Conservation (phyloP, 106 monocot species). For the Posidonia australis region DNA sequence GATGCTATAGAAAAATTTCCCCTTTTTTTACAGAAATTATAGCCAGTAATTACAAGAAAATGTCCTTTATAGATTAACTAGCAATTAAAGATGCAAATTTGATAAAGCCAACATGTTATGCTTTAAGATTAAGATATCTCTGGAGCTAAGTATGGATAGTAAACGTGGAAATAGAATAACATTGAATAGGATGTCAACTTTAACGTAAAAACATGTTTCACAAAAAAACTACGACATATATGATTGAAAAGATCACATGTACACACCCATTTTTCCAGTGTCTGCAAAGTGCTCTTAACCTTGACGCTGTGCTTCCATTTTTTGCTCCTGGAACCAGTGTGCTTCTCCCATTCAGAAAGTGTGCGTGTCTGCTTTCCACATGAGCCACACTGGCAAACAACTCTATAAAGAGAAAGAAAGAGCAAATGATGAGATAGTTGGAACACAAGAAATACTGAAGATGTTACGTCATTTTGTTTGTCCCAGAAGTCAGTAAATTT, state of each 20-base stretch:
- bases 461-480: background rate
- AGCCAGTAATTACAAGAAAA: no score
- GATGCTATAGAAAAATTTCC: no score
- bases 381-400: slow-evolving; percentile 61
- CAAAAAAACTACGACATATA: background rate
- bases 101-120: no score
- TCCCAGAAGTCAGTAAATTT: no score
- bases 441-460: background rate
- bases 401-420: slow-evolving; percentile 26
- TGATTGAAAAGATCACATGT: background rate
- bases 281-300: slow-evolving; percentile 46
- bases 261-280: slow-evolving; percentile 73
- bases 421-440: background rate
- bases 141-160: no score
- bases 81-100: no score
- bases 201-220: background rate
- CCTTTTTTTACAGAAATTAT: no score
- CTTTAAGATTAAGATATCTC: no score
- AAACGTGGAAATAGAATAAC: background rate
- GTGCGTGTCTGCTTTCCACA: slow-evolving; percentile 51
- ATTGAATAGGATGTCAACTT: no score
- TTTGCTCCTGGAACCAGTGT: slow-evolving; percentile 88
- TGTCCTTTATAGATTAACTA: no score
- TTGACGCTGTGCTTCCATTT: slow-evolving; percentile 80
- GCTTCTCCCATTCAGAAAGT: slow-evolving; percentile 70